Evolutionary conservation across 805 yeast species (phyloP).

Genomic region (Candida ovalis): DNA sequence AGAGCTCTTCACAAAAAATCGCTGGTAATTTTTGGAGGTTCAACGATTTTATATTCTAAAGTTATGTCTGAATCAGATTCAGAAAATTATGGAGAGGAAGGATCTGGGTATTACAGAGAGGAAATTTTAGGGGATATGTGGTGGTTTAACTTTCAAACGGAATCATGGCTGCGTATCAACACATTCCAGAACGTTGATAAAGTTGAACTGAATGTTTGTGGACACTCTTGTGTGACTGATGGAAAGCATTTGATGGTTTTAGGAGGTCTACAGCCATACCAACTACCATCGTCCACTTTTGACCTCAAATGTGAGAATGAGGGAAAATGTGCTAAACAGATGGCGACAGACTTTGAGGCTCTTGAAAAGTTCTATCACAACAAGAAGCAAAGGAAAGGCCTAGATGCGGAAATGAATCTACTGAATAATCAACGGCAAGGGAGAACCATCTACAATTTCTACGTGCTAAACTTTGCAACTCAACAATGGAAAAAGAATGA

Average conservation of each 20-base stretch:
- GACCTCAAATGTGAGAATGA: conserved; percentile 1
- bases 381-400: not conserved
- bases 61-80: conserved; percentile 8
- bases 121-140: conserved; percentile 45
- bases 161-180: conserved; percentile 35
- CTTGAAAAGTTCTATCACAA: not conserved
- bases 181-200: conserved; percentile 12
- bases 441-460: conserved; percentile 3
- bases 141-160: conserved; percentile 44
- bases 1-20: conserved; percentile 15
- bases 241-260: conserved; percentile 19
- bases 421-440: not conserved
- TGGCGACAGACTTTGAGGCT: not conserved
- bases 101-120: conserved; percentile 14
- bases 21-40: conserved; percentile 31
- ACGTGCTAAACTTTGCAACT: conserved; percentile 18
- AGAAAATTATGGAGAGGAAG: conserved; percentile 3
- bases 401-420: not conserved
- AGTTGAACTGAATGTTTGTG: conserved; percentile 21
- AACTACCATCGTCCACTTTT: conserved; percentile 4
- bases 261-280: conserved; percentile 24
- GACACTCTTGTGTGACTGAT: conserved; percentile 20
- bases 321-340: not conserved
- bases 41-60: conserved; percentile 24
- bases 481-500: conserved; percentile 20